Evolutionary conservation across 2,329 filamentous ascomycete species (phyloP).

Genomic region (Coniochaeta pulveracea): DNA sequence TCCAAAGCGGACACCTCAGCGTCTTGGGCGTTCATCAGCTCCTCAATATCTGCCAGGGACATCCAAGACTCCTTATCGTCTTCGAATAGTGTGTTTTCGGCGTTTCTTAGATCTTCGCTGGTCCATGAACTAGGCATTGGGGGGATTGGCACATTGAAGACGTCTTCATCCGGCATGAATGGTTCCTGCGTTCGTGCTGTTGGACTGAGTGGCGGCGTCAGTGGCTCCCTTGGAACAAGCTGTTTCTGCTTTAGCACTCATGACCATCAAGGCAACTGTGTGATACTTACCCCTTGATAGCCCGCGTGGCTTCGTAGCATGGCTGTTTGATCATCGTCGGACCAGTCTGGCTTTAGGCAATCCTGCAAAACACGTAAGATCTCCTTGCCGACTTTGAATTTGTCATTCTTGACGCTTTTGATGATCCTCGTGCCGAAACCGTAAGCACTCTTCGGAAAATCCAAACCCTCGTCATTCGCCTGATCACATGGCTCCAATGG

Average conservation of each 20-base stretch:
- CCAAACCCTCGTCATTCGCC: conserved; percentile 14
- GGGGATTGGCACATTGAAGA: conserved; percentile 11
- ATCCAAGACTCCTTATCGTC: conserved; percentile 12
- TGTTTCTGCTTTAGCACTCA: conserved; percentile 3
- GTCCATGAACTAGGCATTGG: conserved; percentile 11
- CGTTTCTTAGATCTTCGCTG: conserved; percentile 12
- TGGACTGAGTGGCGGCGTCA: conserved; percentile 16
- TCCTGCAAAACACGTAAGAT: conserved; percentile 10
- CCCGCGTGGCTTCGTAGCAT: conserved; percentile 7
- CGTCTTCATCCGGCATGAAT: conserved; percentile 10
- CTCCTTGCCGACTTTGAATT: conserved; percentile 11
- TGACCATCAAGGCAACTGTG: neutral
- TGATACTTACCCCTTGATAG: conserved; percentile 12
- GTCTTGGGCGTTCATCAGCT: neutral
- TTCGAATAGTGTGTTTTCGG: conserved; percentile 13
- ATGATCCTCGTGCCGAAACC: conserved; percentile 6
- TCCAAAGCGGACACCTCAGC: neutral
- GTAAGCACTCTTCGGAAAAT: conserved; percentile 9
- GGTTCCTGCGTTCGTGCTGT: conserved; percentile 2
- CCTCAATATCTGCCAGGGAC: neutral
- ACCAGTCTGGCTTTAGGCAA: conserved; percentile 10
- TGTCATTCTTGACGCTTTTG: conserved; percentile 10
- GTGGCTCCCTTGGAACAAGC: conserved; percentile 7
- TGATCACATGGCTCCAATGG: conserved; percentile 13
- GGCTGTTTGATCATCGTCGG: conserved; percentile 8